Evolutionary conservation across 768 basidiomycete species (phyloP).

Genomic region (Cubamyces lactineus): DNA sequence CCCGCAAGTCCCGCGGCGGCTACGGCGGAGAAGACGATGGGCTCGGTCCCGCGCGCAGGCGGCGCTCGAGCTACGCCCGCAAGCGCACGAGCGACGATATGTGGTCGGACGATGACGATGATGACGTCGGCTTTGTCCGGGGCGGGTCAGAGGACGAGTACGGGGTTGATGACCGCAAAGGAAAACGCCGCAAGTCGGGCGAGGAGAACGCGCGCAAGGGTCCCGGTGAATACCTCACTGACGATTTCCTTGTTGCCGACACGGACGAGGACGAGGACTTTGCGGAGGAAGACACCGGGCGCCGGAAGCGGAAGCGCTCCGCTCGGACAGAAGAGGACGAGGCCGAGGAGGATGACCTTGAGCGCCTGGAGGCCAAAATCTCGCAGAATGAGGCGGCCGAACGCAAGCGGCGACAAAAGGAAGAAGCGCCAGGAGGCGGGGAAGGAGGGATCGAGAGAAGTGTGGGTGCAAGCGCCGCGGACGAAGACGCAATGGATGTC

Average conservation of each 20-base stretch:
- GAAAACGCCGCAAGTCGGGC: conserved; percentile 40
- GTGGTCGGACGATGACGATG: conserved; percentile 74
- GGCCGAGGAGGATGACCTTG: conserved; percentile 63
- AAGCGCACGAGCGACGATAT: conserved; percentile 50
- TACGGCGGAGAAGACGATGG: conserved; percentile 55
- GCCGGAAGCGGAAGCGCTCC: conserved; percentile 19
- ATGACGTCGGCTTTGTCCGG: conserved; percentile 34
- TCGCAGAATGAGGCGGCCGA: conserved; percentile 56
- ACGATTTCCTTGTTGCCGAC: conserved; percentile 85
- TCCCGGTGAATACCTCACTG: conserved; percentile 76
- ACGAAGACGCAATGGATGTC: conserved; percentile 64
- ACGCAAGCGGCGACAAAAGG: conserved; percentile 46
- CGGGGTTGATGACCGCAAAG: conserved; percentile 52
- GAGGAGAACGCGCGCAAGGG: conserved; percentile 49
- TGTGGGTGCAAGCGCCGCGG: conserved; percentile 37
- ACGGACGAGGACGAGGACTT: conserved; percentile 60
- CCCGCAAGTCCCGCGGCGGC: conserved; percentile 60
- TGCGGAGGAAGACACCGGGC: conserved; percentile 16
- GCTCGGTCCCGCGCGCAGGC: conserved; percentile 51
- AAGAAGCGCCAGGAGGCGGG: conserved; percentile 33
- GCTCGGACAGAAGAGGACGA: conserved; percentile 33
- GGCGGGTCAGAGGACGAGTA: conserved; percentile 47
- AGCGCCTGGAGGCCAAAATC: conserved; percentile 72
- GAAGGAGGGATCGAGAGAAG: conserved; percentile 32
- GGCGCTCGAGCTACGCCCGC: conserved; percentile 44